A percentile compares a stretch with the other conserved stretches of the same genome.
phyloP scores from a whole-genome alignment of 441 rosid species.

The Populus tomentosa region DNA sequence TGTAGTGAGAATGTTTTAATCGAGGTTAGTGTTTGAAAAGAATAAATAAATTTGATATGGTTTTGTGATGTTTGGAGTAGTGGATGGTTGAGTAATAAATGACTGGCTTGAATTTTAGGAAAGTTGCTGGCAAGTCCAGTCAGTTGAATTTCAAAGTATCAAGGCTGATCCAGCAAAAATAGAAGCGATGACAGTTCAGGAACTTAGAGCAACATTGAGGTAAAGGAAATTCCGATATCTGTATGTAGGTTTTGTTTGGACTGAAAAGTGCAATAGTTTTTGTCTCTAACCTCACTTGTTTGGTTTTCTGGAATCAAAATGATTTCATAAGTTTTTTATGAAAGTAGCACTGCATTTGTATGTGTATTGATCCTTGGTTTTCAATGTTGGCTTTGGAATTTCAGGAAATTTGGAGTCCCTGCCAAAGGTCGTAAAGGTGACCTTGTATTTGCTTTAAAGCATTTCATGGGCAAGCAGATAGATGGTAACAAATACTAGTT shows the following conservation, averaged over 20 bases:
- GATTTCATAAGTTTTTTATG: neutral
- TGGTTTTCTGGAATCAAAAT: neutral
- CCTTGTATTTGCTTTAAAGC: conserved; percentile 61
- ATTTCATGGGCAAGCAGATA: conserved; percentile 37
- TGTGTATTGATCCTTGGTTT: neutral
- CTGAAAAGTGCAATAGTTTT: neutral
- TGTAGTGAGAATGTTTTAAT: neutral
- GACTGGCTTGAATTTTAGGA: conserved; percentile 16
- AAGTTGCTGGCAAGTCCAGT: conserved; percentile 4
- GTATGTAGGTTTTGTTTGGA: neutral
- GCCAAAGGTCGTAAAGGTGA: conserved; percentile 69
- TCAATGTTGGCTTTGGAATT: neutral
- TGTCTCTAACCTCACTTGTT: neutral
- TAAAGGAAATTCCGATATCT: conserved; percentile 12
- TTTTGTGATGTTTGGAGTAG: neutral
- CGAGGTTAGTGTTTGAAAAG: conserved; percentile 11
- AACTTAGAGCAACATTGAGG: conserved; percentile 67
- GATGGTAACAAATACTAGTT: conserved; percentile 38
- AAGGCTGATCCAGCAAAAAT: conserved; percentile 43
- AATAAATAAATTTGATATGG: neutral
- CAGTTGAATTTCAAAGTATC: conserved; percentile 25
- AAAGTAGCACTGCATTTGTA: neutral
- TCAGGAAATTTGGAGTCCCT: conserved; percentile 66
- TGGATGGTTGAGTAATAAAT: neutral
- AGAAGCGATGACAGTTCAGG: conserved; percentile 68